Base-by-base conservation (phyloP, 2,329 filamentous ascomycete genomes). In the Fusarium lateritium region DNA sequence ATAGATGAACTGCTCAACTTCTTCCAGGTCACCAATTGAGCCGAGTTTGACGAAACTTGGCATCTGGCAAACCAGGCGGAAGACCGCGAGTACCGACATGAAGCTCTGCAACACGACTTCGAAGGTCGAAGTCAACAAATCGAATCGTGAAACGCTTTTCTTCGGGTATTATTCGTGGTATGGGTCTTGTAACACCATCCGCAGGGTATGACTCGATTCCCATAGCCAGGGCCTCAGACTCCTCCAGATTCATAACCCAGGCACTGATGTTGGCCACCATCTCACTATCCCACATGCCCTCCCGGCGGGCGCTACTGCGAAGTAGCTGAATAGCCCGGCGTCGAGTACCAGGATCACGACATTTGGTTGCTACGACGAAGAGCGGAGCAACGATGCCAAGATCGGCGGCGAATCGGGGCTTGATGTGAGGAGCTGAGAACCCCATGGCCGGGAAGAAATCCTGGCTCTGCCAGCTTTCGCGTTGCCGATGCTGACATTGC, bases 271-370 rank as follows among this genome's bases (percentile, higher is more conserved):
- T 82, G 2, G 86, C 86, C 13, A 83, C 81, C 62, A 89, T 81
- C 67, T 87, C 84, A 70, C 86, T 89, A 71, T 92, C 89, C 90
- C 90, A 92, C 83, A 92, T 89, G 22, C 88, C 89, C 77, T 92
- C 90, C 49, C 89, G 82, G 45, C 89, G 83, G 9, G 88, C 85
- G 72, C 86, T 89, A 69, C 83, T 87, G 51, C 83, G 82, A 56
- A 92, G 78, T 38, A 92, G 76, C 74, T 87, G 83, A 42, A 92
- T 88, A 9, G 90, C 89, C 65, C 87, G 85, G 19, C 88, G 82
- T 21, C 90, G 85, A 34, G 86, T 82, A 2, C 79, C 69, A 0
- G 85, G 83, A 62, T 91, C 85, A 13, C 89, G 84, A 72, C 89
- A 92, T 73, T 90, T 91, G 8, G 87, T 90, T 8, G 87, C 89